Conservation (phyloP, 345 rosid species). For the Heritiera littoralis region DNA sequence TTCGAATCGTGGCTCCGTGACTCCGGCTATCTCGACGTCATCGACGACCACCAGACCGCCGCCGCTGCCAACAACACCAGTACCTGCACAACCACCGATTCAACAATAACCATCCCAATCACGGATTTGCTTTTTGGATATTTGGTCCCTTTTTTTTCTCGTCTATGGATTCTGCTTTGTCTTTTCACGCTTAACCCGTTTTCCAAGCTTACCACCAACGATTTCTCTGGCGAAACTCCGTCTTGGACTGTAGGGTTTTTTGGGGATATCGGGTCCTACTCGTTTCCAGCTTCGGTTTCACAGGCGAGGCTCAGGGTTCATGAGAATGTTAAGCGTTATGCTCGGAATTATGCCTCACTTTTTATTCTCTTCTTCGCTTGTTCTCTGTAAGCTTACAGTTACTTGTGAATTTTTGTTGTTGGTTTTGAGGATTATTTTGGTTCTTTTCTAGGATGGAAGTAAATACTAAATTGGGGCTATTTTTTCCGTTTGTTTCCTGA, state of each 20-base stretch:
- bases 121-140: conserved; percentile 34
- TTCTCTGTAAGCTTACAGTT: conserved; percentile 53
- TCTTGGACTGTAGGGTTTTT: conserved; percentile 80
- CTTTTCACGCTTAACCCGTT: conserved; percentile 77
- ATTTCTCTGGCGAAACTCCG: conserved; percentile 70
- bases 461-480: not conserved
- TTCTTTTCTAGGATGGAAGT: conserved; percentile 4
- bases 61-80: conserved; percentile 30
- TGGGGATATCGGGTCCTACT: conserved; percentile 65
- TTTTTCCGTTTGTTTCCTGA: not conserved
- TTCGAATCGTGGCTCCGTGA: conserved; percentile 96
- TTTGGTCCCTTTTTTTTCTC: conserved; percentile 48
- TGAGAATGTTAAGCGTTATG: conserved; percentile 90
- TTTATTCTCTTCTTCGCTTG: conserved; percentile 85
- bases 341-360: conserved; percentile 72
- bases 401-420: not conserved
- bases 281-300: conserved; percentile 73
- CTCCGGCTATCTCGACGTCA: conserved; percentile 90
- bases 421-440: not conserved
- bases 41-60: conserved; percentile 57
- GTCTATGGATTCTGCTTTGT: conserved; percentile 50
- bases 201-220: conserved; percentile 79
- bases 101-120: conserved; percentile 35
- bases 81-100: conserved; percentile 27
- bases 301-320: conserved; percentile 78